A percentile compares a stretch with the other conserved stretches of the same genome.
These are phyloP conservation scores for Naegleria fowleri DNA, from an alignment of 208 protist species.

Conservation along the genomic window DNA sequence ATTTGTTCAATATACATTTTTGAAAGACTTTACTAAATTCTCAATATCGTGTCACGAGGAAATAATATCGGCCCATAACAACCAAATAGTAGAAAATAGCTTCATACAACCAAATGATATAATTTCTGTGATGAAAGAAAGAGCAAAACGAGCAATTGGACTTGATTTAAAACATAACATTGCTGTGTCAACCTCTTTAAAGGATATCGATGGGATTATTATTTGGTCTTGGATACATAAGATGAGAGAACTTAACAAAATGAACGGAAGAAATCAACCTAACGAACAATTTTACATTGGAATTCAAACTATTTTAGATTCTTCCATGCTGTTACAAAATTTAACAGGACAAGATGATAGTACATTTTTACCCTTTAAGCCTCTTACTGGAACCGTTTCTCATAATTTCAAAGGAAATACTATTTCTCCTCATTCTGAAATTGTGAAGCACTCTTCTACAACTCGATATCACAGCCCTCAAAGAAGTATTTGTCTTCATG, in stretches of 20 bases:
- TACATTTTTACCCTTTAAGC: background rate
- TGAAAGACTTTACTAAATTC: background rate
- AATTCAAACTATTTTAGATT: background rate
- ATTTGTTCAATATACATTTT: background rate
- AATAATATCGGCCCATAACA: background rate
- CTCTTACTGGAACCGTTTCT: background rate
- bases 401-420: background rate
- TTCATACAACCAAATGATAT: background rate
- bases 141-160: background rate
- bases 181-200: background rate
- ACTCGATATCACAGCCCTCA: background rate
- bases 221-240: conserved; percentile 11
- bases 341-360: background rate
- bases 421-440: background rate
- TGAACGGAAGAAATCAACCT: background rate
- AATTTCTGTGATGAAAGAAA: background rate
- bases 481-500: background rate
- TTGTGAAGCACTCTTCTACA: too few relatives aligned
- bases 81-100: background rate
- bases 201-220: background rate
- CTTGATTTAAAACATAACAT: background rate
- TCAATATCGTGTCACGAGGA: background rate
- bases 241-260: background rate
- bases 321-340: background rate
- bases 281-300: background rate